Evolutionary conservation across 371 early-diverging fungal species (phyloP).

Genomic region (Actinomucor elegans): DNA sequence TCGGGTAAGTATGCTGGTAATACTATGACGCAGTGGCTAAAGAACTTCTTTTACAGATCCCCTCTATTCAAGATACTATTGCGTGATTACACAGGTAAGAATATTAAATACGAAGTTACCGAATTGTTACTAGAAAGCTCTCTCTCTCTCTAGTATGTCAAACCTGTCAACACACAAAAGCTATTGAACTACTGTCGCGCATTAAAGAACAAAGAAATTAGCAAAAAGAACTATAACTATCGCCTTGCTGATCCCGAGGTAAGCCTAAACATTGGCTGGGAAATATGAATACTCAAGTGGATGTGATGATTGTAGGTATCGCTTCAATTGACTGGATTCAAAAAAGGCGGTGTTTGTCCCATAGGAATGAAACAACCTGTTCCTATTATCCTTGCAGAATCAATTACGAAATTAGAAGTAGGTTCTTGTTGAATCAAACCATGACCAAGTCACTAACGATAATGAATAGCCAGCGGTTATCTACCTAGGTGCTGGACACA

Average conservation of each 20-base stretch:
- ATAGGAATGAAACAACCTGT: constrained; percentile 52
- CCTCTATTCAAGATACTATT: constrained; percentile 43
- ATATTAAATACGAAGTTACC: background rate
- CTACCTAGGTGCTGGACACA: constrained; percentile 87
- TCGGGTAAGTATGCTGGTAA: constrained; percentile 20
- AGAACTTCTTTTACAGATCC: constrained; percentile 13
- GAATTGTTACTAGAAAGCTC: too few species aligned
- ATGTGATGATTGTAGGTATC: too few species aligned
- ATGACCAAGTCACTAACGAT: too few species aligned
- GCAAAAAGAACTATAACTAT: constrained; percentile 63
- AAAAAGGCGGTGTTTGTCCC: constrained; percentile 72
- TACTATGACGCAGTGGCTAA: background rate
- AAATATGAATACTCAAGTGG: background rate
- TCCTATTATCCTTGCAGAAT: constrained; percentile 67
- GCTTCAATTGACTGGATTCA: constrained; percentile 65
- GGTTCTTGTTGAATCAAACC: too few species aligned
- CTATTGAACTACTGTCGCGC: constrained; percentile 64
- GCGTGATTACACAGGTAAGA: constrained; percentile 61
- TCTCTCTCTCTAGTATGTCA: constrained; percentile 52
- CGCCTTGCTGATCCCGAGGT: constrained; percentile 52
- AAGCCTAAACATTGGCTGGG: background rate
- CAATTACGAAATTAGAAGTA: constrained; percentile 58
- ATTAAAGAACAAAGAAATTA: constrained; percentile 48
- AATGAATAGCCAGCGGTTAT: constrained; percentile 69
- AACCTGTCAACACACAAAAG: constrained; percentile 67